phyloP scores from a whole-genome alignment of 2,329 filamentous ascomycete species.

The Apiospora hydei region DNA sequence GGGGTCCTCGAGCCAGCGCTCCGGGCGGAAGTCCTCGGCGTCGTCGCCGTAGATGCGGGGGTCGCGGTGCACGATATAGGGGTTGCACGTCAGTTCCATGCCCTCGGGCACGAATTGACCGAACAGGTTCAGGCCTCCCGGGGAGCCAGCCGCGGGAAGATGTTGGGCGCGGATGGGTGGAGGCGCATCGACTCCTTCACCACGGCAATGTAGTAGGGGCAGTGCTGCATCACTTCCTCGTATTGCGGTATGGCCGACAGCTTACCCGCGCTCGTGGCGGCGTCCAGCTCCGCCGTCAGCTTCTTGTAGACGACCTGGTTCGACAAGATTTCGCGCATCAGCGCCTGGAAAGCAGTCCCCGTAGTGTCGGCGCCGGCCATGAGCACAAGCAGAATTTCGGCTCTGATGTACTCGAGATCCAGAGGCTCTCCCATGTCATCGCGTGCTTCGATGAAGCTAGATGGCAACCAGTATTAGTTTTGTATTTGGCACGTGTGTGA shows the following conservation, averaged over 20 bases:
- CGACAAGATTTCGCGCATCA: constrained; percentile 52
- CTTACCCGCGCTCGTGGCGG: constrained; percentile 42
- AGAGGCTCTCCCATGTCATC: constrained; percentile 54
- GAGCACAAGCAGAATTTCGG: constrained; percentile 59
- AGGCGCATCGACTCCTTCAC: constrained; percentile 59
- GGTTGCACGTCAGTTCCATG: constrained; percentile 53
- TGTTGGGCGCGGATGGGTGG: constrained; percentile 57
- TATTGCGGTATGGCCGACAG: constrained; percentile 48
- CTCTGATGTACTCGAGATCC: constrained; percentile 58
- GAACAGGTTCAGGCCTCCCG: constrained; percentile 40
- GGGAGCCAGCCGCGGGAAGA: constrained; percentile 54
- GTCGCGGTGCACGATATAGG: constrained; percentile 56
- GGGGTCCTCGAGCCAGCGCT: constrained; percentile 53
- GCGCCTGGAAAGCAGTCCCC: constrained; percentile 56
- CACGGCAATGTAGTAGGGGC: constrained; percentile 58
- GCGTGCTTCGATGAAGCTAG: constrained; percentile 51
- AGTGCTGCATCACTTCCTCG: constrained; percentile 48
- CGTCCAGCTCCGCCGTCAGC: constrained; percentile 55
- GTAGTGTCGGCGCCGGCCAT: constrained; percentile 61
- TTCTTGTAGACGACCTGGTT: constrained; percentile 50
- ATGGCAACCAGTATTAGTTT: constrained; percentile 30
- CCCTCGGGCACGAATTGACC: constrained; percentile 44
- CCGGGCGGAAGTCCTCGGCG: constrained; percentile 53
- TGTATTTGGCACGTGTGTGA: not conserved
- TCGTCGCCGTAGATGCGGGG: constrained; percentile 49